These are phyloP conservation scores for Dactylellina haptotyla DNA, from an alignment of 2,329 filamentous ascomycete genomes.

Conservation along the genomic window DNA sequence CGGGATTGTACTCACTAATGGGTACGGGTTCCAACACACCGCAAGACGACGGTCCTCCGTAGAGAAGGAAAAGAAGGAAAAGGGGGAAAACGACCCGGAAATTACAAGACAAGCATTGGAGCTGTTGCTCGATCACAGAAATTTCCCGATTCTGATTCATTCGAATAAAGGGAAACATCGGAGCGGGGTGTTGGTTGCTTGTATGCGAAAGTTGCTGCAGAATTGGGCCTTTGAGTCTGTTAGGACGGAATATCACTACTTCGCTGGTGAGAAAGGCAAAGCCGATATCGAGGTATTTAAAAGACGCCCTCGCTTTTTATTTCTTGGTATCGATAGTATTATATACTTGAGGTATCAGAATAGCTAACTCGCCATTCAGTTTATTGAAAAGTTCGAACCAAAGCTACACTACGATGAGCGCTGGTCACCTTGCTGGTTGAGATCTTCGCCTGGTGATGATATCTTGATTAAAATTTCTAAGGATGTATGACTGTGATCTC, in stretches of 20 bases:
- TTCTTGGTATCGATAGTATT: background rate
- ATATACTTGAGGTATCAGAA: too few species aligned
- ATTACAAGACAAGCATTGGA: conserved; percentile 53
- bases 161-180: conserved; percentile 58
- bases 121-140: conserved; percentile 56
- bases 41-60: background rate
- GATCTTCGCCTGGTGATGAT: conserved; percentile 20
- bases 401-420: conserved; percentile 55
- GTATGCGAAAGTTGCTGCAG: conserved; percentile 57
- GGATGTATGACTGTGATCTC: conserved; percentile 1
- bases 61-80: conserved; percentile 20
- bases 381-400: conserved; percentile 58
- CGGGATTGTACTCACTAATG: background rate
- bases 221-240: conserved; percentile 57
- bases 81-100: conserved; percentile 55
- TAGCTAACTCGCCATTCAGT: too few species aligned
- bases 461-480: conserved; percentile 30
- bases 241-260: conserved; percentile 57
- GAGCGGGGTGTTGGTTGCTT: conserved; percentile 57
- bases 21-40: background rate
- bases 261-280: conserved; percentile 58
- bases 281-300: conserved; percentile 56
- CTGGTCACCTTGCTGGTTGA: conserved; percentile 55
- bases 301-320: background rate
- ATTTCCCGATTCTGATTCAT: conserved; percentile 57